Percentiles rank a stretch among this genome's conserved stretches.
Evolutionary conservation across 257 asterid species (phyloP).

Genomic region (Linaria vulgaris): DNA sequence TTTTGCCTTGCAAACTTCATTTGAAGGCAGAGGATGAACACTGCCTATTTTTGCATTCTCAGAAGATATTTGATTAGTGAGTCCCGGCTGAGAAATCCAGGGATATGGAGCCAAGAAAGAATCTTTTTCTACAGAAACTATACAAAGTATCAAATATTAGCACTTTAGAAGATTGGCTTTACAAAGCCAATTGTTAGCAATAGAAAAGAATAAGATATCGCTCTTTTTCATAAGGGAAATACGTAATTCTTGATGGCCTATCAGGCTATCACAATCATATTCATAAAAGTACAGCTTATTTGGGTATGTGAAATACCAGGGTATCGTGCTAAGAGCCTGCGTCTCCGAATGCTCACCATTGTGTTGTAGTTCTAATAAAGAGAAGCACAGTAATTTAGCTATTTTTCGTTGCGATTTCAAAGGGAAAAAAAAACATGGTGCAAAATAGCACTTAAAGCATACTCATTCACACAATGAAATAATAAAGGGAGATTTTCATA

Average conservation of each 20-base stretch:
- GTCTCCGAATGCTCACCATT: slow-evolving; percentile 96
- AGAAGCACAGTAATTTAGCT: slow-evolving; percentile 21
- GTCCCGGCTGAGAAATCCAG: slow-evolving; percentile 43
- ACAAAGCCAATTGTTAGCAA: not conserved
- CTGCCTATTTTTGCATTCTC: slow-evolving; percentile 43
- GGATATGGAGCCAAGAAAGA: slow-evolving; percentile 55
- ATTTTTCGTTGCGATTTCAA: slow-evolving; percentile 7
- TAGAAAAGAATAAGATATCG: slow-evolving; percentile 1
- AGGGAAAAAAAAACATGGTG: not conserved
- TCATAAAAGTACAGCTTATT: no score
- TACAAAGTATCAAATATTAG: slow-evolving; percentile 18
- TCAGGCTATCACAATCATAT: not conserved
- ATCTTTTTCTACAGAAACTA: slow-evolving; percentile 40
- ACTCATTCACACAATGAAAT: slow-evolving; percentile 14
- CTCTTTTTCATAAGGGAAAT: not conserved
- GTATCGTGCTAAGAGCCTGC: slow-evolving; percentile 55
- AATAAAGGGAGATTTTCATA: slow-evolving; percentile 18
- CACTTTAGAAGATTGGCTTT: not conserved
- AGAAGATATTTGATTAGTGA: slow-evolving; percentile 30
- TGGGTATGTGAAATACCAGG: slow-evolving; percentile 48
- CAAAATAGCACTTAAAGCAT: not conserved
- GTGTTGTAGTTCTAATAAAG: slow-evolving; percentile 36
- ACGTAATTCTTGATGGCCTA: not conserved
- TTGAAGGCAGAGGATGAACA: slow-evolving; percentile 53
- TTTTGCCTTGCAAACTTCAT: slow-evolving; percentile 40